Evolutionary conservation across 495 filamentous ascomycete species (phyloP), one percentile per base, ranked within the genome.

Genomic region (Mytilinidion resinicola): DNA sequence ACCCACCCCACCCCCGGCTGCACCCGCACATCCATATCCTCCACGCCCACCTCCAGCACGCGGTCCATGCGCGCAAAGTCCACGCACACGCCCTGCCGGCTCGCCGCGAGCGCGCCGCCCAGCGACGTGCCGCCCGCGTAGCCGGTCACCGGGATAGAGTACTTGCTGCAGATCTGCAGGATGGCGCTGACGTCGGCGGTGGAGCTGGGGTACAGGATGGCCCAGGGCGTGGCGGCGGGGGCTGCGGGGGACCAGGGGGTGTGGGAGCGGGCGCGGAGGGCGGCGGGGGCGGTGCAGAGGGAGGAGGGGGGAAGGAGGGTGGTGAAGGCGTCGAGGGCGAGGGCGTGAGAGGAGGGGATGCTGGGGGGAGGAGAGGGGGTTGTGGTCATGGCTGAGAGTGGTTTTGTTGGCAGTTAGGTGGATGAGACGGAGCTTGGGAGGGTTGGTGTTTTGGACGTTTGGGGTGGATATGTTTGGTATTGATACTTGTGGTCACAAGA

Each of bases 231-330:
- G 1, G 55, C 57, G 20, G 50, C 25, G 9, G 60, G 64, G 64
- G 77, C 78, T 67, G 97, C 89, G 0, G 90, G 88, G 44, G 88
- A 92, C 90, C 91, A 98, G 34, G 92, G 88, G 9, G 88, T 92
- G 9, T 85, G 87, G 1, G 91, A 78, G 70, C 96, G 93, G 12
- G 77, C 74, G 8, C 79, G 72, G 41, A 91, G 71, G 57, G 95
- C 87, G 10, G 73, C 75, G 8, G 77, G 75, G 39, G 80, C 60
- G 0, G 92, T 96, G 44, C 86, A 91, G 37, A 98, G 87, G 70
- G 96, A 84, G 33, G 91, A 87, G 56, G 81, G 76, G 51, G 93
- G 95, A 8, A 97, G 79, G 17, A 98, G 86, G 30, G 80, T 78
- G 41, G 85, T 83, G 67, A 97, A 91, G 70, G 97, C 93, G 5